Evolutionary conservation across 805 yeast genomes (phyloP), one percentile per base, ranked within the genome.

Genomic region (Yarrowia deformans): DNA sequence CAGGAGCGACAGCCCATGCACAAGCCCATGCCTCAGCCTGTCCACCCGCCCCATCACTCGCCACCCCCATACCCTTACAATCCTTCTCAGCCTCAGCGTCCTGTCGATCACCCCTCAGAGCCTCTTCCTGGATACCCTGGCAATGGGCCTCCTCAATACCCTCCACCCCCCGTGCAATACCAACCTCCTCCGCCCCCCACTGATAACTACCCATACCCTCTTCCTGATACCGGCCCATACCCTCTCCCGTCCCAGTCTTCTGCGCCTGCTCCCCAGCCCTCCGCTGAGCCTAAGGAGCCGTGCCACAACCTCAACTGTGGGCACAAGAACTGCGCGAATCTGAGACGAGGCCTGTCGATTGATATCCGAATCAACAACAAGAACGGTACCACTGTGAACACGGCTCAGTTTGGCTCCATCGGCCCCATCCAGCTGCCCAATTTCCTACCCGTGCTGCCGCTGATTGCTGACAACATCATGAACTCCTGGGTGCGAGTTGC

Each of bases 391-490:
- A 40, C 63, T 1, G 63, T 42, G 29, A 56, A 56, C 37, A 7
- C 48, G 7, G 63, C 63, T 12, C 63, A 56, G 48, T 29, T 56
- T 40, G 63, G 63, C n/a, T 29, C 48, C 3, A 40, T 56, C 14
- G 58, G 58, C 34, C 61, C 61, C 14, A 39, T 55, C 8, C 63
- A 14, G 37, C 29, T 56, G 34, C 52, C 52, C 14, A 60, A 34
- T 42, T 60, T 43, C 52, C 18, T 60, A n/a, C 66, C 66, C 14
- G 63, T 56, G 37, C 18, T 63, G 45, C 68, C 68, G 10, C 56
- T 63, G 13, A 63, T 63, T 48, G 68, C 68, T 19, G 68, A 63
- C 68, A 63, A 49, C 56, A 49, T 63, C 29, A 48, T 49, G 56
- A 49, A 63, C 39, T 39, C 68, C 16, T 63, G 68, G 68, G 48